Evolutionary conservation across 176 grass and related monocot genomes (phyloP), one percentile per base, ranked within the genome.

Genomic region (Puccinellia tenuiflora): DNA sequence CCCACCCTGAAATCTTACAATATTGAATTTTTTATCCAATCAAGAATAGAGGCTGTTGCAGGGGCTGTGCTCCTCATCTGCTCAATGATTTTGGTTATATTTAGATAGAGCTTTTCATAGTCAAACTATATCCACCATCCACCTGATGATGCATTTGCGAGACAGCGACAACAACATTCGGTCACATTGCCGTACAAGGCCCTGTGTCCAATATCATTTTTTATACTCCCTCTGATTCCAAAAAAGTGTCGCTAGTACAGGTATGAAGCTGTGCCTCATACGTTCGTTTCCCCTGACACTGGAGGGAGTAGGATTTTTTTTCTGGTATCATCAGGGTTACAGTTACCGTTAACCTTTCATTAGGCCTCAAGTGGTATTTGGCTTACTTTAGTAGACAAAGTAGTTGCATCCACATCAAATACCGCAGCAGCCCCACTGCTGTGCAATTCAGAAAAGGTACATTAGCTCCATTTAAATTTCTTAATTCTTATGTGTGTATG

Each of bases 381-480:
- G 75, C 22, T 82, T 60, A 20, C 35, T 28, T 20, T 84, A 63
- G n/a, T 77, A 20, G 31, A 84, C n/a, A 84, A 65, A 84, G 46
- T 34, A 76, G 28, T 66, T 18, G 48, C 26, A 59, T 34, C 13
- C 26, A 33, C 51, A 57, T 30, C 52, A 82, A 48, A 76, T 76
- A 25, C 28, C 35, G 25, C 42, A 52, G 28, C 55, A 84, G 59
- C 45, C 31, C 10, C 24, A 47, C 15, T 53, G 65, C n/a, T 76
- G 45, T 66, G 57, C 33, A 29, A 62, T 84, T 52, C 8, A 46
- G 13, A 35, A 35, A 31, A 73, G 21, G 11, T 63, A 14, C 42
- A 20, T 47, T 35, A 52, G 3, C 50, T 61, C 46, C 29, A 66
- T 83, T 64, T 83, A 24, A 46, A 45, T 72, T 75, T 73, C 39